Conservation (phyloP, 306 rosid species). For the Vachellia pachyceras region DNA sequence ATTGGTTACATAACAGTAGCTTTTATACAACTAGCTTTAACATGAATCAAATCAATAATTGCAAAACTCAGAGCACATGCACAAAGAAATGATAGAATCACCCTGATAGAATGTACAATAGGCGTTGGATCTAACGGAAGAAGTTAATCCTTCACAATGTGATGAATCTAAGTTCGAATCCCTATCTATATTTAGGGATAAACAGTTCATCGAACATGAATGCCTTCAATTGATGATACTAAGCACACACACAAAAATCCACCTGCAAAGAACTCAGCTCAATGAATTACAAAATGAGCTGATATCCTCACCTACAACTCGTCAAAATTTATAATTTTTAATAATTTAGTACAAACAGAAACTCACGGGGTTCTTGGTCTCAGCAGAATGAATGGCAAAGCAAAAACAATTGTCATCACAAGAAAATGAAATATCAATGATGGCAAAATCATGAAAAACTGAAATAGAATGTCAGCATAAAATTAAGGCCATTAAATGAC, state of each 20-base stretch:
- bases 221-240: too few relatives aligned
- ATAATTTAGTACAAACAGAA: not conserved
- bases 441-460: not conserved
- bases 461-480: conserved; percentile 44
- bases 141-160: too few relatives aligned
- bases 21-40: not conserved
- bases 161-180: too few relatives aligned
- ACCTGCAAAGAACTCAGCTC: not conserved
- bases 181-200: too few relatives aligned
- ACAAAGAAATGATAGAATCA: not conserved
- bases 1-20: too few relatives aligned
- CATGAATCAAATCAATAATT: not conserved
- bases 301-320: not conserved
- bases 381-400: not conserved
- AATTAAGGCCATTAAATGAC: conserved; percentile 36
- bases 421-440: conserved; percentile 4
- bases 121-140: too few relatives aligned
- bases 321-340: not conserved
- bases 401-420: not conserved
- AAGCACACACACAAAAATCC: not conserved
- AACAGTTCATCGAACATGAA: too few relatives aligned
- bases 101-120: too few relatives aligned
- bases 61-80: not conserved
- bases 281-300: not conserved
- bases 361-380: not conserved